phyloP scores from a whole-genome alignment of 306 rosid genomes.

The Begonia peltatifolia region DNA sequence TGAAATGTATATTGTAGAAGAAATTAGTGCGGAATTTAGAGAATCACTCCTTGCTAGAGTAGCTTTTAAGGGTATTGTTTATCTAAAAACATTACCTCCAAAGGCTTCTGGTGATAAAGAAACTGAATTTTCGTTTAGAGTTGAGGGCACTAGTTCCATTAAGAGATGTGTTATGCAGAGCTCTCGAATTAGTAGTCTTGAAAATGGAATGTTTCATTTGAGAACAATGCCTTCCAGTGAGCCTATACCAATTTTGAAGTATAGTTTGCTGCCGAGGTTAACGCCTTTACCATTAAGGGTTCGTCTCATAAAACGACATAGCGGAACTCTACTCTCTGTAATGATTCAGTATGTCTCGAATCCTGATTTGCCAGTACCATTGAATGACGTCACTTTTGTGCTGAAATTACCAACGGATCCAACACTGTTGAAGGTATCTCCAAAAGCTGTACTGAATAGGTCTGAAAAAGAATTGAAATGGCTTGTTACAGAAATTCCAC shows the following conservation, averaged over 20 bases:
- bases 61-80: slow-evolving; percentile 68
- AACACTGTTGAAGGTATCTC: slow-evolving; percentile 73
- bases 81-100: slow-evolving; percentile 71
- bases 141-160: slow-evolving; percentile 57
- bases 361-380: slow-evolving; percentile 63
- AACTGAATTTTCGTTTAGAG: slow-evolving; percentile 82
- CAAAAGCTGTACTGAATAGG: slow-evolving; percentile 84
- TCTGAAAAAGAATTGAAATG: slow-evolving; percentile 72
- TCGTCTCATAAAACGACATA: slow-evolving; percentile 71
- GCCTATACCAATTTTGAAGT: slow-evolving; percentile 76
- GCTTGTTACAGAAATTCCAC: slow-evolving; percentile 66
- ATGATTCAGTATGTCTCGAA: slow-evolving; percentile 79
- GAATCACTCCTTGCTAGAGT: slow-evolving; percentile 80
- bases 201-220: slow-evolving; percentile 78
- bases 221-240: slow-evolving; percentile 60
- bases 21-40: slow-evolving; percentile 80
- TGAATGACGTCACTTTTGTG: slow-evolving; percentile 62
- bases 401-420: slow-evolving; percentile 80
- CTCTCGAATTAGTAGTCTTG: slow-evolving; percentile 70
- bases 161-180: slow-evolving; percentile 75
- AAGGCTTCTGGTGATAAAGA: slow-evolving; percentile 64
- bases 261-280: slow-evolving; percentile 61
- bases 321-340: slow-evolving; percentile 72
- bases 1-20: slow-evolving; percentile 69
- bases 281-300: slow-evolving; percentile 89